phyloP scores from a whole-genome alignment of 306 rosid species.

The Begonia loranthoides region DNA sequence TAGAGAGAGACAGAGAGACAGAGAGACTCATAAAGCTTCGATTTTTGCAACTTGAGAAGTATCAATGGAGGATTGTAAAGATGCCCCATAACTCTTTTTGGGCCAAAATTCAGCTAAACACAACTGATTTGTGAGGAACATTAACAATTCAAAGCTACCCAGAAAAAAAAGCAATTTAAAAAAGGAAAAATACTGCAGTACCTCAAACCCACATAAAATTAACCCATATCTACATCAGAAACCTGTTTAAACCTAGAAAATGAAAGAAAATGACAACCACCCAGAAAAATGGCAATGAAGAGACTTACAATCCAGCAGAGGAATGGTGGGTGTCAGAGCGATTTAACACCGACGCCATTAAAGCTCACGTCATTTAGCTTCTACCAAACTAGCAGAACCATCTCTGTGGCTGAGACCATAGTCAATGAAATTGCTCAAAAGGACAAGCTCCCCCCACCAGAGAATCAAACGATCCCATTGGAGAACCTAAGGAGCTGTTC shows the following conservation, averaged over 20 bases:
- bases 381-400: not conserved
- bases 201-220: too few species aligned
- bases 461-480: too few species aligned
- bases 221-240: too few species aligned
- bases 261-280: not conserved
- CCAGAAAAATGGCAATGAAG: not conserved
- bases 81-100: too few species aligned
- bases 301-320: not conserved
- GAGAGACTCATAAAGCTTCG: not conserved
- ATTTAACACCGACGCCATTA: not conserved
- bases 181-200: too few species aligned
- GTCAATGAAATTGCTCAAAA: not conserved
- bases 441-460: too few species aligned
- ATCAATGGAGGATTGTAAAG: too few species aligned
- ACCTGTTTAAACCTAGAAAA: too few species aligned
- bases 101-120: not conserved
- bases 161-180: not conserved
- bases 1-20: not conserved
- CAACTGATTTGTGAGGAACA: not conserved
- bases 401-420: not conserved
- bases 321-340: not conserved
- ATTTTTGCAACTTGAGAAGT: too few species aligned
- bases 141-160: not conserved
- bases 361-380: not conserved
- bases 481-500: too few species aligned